phyloP scores from a whole-genome alignment of 768 basidiomycete genomes.

The Mycena rebaudengoi region DNA sequence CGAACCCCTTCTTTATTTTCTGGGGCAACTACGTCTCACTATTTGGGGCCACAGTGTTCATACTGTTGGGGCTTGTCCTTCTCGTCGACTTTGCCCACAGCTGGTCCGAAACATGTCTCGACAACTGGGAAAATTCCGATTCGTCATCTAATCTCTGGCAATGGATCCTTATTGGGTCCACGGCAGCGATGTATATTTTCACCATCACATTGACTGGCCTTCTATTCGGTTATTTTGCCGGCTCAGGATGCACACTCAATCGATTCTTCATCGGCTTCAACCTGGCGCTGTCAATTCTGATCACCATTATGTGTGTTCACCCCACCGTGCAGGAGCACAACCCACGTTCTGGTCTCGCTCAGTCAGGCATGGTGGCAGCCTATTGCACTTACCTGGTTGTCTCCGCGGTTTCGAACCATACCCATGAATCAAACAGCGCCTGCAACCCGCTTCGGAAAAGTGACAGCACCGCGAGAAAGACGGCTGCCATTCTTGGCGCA shows the following conservation, averaged over 20 bases:
- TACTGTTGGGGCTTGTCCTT: slow-evolving; percentile 95
- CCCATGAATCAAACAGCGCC: slow-evolving; percentile 62
- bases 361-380: slow-evolving; percentile 95
- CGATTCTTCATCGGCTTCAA: slow-evolving; percentile 98
- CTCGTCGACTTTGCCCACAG: slow-evolving; percentile 99
- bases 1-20: slow-evolving; percentile 97
- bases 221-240: slow-evolving; percentile 92
- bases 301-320: slow-evolving; percentile 84
- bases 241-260: slow-evolving; percentile 88
- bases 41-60: slow-evolving; percentile 93
- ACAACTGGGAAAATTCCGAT: slow-evolving; percentile 89
- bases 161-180: slow-evolving; percentile 93
- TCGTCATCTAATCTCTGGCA: slow-evolving; percentile 90
- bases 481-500: slow-evolving; percentile 89
- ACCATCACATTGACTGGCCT: slow-evolving; percentile 87
- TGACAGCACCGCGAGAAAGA: slow-evolving; percentile 71
- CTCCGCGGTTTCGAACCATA: slow-evolving; percentile 93
- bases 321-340: slow-evolving; percentile 92
- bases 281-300: slow-evolving; percentile 78
- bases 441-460: slow-evolving; percentile 90
- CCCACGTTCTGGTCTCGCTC: slow-evolving; percentile 93
- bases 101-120: slow-evolving; percentile 96
- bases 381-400: slow-evolving; percentile 97
- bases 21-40: slow-evolving; percentile 95
- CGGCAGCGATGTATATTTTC: slow-evolving; percentile 85